Evolutionary conservation across 108 stramenopile genomes (phyloP).

Genomic region (Pseudonitzschia multistriata): DNA sequence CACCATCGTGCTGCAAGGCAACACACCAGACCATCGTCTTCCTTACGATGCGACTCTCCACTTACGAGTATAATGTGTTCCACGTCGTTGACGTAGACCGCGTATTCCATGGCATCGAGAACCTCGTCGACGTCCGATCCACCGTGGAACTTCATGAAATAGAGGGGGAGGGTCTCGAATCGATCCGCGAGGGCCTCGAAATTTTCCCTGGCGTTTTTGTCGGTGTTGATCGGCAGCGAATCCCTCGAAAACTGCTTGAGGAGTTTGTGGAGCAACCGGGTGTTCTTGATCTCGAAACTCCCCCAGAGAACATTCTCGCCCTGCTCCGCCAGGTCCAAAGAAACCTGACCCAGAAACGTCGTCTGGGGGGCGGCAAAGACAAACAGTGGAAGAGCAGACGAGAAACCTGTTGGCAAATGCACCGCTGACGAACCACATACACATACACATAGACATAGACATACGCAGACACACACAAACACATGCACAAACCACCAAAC

Average conservation of each 20-base stretch:
- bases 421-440: neutral
- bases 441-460: neutral
- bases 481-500: neutral
- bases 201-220: slow-evolving; percentile 35
- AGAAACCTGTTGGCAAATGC: neutral
- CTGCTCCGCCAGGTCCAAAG: slow-evolving; percentile 89
- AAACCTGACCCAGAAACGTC: slow-evolving; percentile 91
- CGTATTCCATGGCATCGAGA: slow-evolving; percentile 96
- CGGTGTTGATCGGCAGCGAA: slow-evolving; percentile 53
- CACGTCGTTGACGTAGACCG: slow-evolving; percentile 90
- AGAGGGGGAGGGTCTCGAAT: slow-evolving; percentile 86
- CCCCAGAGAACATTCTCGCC: slow-evolving; percentile 95
- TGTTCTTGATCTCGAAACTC: slow-evolving; percentile 95
- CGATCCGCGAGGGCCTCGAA: slow-evolving; percentile 75
- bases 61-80: slow-evolving; percentile 65
- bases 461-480: neutral
- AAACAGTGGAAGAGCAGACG: neutral
- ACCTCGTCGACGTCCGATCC: slow-evolving; percentile 92
- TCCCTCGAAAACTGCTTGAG: slow-evolving; percentile 84
- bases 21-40: neutral
- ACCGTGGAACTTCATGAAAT: slow-evolving; percentile 96
- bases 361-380: slow-evolving; percentile 74
- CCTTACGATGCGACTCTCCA: neutral
- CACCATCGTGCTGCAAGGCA: too few species aligned
- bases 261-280: slow-evolving; percentile 88